Conservation (phyloP, 1,284 basidiomycete genomes). For the Athelia psychrophila region DNA sequence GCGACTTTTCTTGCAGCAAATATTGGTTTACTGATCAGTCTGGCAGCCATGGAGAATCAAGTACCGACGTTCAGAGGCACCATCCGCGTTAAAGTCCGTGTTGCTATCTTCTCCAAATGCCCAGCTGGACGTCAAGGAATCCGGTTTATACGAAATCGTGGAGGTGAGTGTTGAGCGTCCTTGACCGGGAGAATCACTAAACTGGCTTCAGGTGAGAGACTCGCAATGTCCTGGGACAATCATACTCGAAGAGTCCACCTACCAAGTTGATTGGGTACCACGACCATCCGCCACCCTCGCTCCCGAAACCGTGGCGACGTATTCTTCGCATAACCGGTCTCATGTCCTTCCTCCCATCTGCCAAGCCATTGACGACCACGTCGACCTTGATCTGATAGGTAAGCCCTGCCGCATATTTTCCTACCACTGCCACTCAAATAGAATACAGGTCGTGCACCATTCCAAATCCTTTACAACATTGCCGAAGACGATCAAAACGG, state of each 20-base stretch:
- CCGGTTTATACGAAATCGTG: constrained; percentile 76
- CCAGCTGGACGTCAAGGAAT: constrained; percentile 62
- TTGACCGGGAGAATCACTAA: background rate
- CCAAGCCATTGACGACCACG: constrained; percentile 75
- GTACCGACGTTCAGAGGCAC: constrained; percentile 61
- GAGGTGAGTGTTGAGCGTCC: constrained; percentile 41
- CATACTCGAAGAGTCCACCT: constrained; percentile 56
- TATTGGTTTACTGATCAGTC: constrained; percentile 2
- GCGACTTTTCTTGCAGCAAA: constrained; percentile 24
- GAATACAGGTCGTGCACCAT: constrained; percentile 70
- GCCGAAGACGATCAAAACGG: constrained; percentile 60
- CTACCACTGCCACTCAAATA: background rate
- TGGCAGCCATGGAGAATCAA: constrained; percentile 81
- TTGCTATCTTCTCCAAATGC: constrained; percentile 67
- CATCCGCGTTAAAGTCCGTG: constrained; percentile 41
- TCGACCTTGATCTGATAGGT: constrained; percentile 80
- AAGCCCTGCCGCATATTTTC: constrained; percentile 15
- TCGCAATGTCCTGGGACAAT: constrained; percentile 83
- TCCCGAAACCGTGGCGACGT: constrained; percentile 48
- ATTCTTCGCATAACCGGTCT: constrained; percentile 62
- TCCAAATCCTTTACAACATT: constrained; percentile 83
- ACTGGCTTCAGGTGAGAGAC: constrained; percentile 63
- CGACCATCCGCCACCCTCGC: constrained; percentile 67
- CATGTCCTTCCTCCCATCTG: constrained; percentile 77
- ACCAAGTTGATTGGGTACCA: constrained; percentile 73